Evolutionary conservation across 1,284 basidiomycete genomes (phyloP).

Genomic region (Moesziomyces sp.): DNA sequence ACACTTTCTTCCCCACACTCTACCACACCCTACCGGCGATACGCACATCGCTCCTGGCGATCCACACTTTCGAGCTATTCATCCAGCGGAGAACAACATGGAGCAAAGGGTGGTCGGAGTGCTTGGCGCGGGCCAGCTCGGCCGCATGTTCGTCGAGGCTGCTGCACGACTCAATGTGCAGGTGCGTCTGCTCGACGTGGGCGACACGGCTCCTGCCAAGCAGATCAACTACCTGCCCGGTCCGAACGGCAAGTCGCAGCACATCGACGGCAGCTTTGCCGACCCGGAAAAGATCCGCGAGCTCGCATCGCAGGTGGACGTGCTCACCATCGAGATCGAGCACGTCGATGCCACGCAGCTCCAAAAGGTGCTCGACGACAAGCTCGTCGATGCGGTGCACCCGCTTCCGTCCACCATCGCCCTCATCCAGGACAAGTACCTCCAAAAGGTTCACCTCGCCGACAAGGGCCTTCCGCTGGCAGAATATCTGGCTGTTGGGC

Average conservation of each 20-base stretch:
- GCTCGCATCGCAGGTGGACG: constrained; percentile 83
- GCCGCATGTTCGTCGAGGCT: constrained; percentile 93
- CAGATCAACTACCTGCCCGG: constrained; percentile 73
- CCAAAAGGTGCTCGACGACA: constrained; percentile 67
- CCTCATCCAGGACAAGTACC: constrained; percentile 94
- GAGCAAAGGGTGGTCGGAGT: constrained; percentile 57
- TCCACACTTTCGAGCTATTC: background rate
- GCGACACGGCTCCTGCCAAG: constrained; percentile 85
- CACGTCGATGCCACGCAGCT: constrained; percentile 88
- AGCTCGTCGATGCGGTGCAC: constrained; percentile 74
- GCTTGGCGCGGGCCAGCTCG: constrained; percentile 91
- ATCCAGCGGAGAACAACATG: constrained; percentile 25
- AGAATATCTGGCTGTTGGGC: constrained; percentile 72
- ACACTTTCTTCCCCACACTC: no score
- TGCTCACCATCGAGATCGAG: constrained; percentile 97
- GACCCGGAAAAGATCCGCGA: constrained; percentile 82
- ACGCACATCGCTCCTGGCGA: background rate
- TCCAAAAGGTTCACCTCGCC: constrained; percentile 80
- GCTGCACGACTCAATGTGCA: constrained; percentile 88
- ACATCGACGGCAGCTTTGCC: constrained; percentile 90
- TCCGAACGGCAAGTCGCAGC: constrained; percentile 69
- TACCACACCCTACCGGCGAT: no score
- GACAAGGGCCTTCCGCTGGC: constrained; percentile 74
- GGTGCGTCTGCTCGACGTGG: constrained; percentile 87
- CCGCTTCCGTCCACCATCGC: constrained; percentile 85